These are phyloP conservation scores for Diplodia sapinea DNA, from an alignment of 2,329 filamentous ascomycete genomes.

Conservation along the genomic window DNA sequence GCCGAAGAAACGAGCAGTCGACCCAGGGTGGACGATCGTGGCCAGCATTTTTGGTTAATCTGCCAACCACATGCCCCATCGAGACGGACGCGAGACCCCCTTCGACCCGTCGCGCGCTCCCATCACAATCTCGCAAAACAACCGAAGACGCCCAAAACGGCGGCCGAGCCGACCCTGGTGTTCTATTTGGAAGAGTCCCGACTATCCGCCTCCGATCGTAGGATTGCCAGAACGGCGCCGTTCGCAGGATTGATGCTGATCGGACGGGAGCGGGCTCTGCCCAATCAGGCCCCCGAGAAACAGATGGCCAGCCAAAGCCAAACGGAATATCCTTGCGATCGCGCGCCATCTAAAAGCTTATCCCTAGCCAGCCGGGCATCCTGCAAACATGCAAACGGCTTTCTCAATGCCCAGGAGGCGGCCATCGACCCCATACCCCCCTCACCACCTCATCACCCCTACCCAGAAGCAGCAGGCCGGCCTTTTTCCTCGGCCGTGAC, in stretches of 20 bases:
- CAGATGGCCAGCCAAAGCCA: not conserved
- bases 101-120: not conserved
- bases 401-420: not conserved
- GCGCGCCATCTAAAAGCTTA: not conserved
- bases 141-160: not conserved
- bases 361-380: constrained; percentile 1
- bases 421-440: not conserved
- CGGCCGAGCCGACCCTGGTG: not conserved
- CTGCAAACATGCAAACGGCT: not conserved
- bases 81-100: not conserved
- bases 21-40: constrained; percentile 2
- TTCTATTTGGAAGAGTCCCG: constrained; percentile 15
- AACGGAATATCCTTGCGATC: not conserved
- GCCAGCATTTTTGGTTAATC: not conserved
- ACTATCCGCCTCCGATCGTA: not conserved
- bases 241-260: constrained; percentile 21
- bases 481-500: not conserved
- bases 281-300: not conserved
- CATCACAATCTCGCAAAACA: constrained; percentile 15
- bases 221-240: constrained; percentile 7
- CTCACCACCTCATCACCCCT: not conserved
- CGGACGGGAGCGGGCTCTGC: not conserved
- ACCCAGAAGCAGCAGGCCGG: not conserved
- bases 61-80: not conserved
- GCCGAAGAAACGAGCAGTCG: constrained; percentile 21